Evolutionary conservation across 2,329 filamentous ascomycete genomes (phyloP), one percentile per base, ranked within the genome.

Genomic region (Clonostachys chloroleuca): DNA sequence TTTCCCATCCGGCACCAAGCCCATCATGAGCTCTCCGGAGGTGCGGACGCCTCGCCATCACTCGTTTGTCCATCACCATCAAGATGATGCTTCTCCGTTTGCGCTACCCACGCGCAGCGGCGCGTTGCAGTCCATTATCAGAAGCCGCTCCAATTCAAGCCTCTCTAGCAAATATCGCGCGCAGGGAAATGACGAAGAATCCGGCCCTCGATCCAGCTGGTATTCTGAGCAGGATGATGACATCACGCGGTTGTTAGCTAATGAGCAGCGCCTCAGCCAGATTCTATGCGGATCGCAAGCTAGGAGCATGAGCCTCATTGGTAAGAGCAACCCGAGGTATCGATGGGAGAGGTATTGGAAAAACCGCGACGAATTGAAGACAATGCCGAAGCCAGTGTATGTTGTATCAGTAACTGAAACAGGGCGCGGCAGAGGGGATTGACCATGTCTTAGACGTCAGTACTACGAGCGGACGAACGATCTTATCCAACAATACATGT

Each of bases 381-480:
- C 67, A 48, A 86, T 95, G 78, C 80, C 78, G 59, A 87, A 85
- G 62, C 76, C 83, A n/a, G 66, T 95, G 79, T 84, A 54, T 65
- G 68, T 50, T 34, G 39, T 24, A 41, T 42, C 33, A 9, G 30
- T 9, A 12, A 35, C 16, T 33, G 42, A 39, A 17, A 9, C 33
- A 47, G 18, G 40, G 41, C 47, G 34, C 24, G 24, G 24, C 8
- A 30, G 24, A 30, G n/a, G n/a, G n/a, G n/a, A n/a, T n/a, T n/a
- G n/a, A n/a, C n/a, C n/a, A n/a, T n/a, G 24, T 30, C 24, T 30
- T 30, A 86, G 82, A 50, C 87, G 91, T 42, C 62, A 85, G 59
- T 96, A 96, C 69, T 95, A 97, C 61, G 86, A 95, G 72, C 83
- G 89, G 40, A 92, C 85, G 61, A 97, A 97, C 68, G 84, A 85